phyloP scores from a whole-genome alignment of 176 grass and related monocot species.

The Carex myosuroides region DNA sequence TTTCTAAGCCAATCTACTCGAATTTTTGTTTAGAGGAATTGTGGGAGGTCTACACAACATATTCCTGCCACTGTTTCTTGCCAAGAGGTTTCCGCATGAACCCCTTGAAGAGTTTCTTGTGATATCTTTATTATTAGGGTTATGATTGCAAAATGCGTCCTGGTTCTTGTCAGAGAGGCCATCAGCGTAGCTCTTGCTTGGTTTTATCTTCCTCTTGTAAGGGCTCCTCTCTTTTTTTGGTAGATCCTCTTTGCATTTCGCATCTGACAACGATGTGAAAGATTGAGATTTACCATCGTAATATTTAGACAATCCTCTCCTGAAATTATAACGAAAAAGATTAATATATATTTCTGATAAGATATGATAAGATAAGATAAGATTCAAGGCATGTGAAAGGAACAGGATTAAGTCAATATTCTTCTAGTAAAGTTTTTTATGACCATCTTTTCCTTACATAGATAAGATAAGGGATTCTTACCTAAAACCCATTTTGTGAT shows the following conservation, averaged over 20 bases:
- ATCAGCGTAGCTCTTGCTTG: slow-evolving; percentile 37
- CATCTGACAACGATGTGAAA: slow-evolving; percentile 56
- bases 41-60: slow-evolving; percentile 43
- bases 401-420: neutral
- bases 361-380: no score
- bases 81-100: slow-evolving; percentile 59
- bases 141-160: neutral
- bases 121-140: slow-evolving; percentile 14
- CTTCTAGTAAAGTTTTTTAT: neutral
- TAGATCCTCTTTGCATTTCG: slow-evolving; percentile 56
- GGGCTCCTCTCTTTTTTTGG: slow-evolving; percentile 48
- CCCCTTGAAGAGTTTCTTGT: slow-evolving; percentile 14
- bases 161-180: slow-evolving; percentile 36
- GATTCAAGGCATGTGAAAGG: neutral
- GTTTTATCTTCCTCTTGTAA: slow-evolving; percentile 40
- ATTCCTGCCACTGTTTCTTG: slow-evolving; percentile 28
- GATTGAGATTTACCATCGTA: slow-evolving; percentile 90
- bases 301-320: slow-evolving; percentile 69
- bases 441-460: neutral
- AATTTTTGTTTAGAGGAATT: slow-evolving; percentile 52
- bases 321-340: slow-evolving; percentile 16
- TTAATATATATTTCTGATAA: neutral
- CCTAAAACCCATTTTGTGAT: no score
- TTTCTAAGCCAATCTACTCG: slow-evolving; percentile 36
- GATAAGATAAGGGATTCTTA: no score